Evolutionary conservation across 805 yeast genomes (phyloP).

Genomic region (Huiozyma sinensis): DNA sequence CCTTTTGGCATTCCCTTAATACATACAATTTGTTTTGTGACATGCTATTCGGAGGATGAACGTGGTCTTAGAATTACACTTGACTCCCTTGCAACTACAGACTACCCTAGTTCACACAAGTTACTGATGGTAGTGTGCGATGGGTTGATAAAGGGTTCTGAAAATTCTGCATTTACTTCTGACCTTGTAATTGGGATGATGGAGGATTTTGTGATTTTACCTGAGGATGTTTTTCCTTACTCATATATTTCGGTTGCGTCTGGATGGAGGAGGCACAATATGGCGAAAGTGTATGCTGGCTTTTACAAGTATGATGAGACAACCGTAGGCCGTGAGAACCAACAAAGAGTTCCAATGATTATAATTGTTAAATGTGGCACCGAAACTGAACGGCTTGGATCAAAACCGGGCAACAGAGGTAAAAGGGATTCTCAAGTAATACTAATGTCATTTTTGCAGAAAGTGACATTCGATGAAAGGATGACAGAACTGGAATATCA

Average conservation of each 20-base stretch:
- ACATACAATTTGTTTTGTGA: constrained; percentile 66
- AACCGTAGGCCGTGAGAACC: constrained; percentile 70
- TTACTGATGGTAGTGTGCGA: constrained; percentile 80
- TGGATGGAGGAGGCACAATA: constrained; percentile 90
- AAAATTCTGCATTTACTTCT: constrained; percentile 79
- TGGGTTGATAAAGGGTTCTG: constrained; percentile 90
- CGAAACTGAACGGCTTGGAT: constrained; percentile 56
- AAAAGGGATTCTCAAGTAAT: constrained; percentile 91
- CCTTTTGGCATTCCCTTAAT: constrained; percentile 77
- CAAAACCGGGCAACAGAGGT: constrained; percentile 90
- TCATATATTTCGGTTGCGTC: constrained; percentile 94
- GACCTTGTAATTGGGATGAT: constrained; percentile 83
- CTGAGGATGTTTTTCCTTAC: constrained; percentile 65
- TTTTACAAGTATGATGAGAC: constrained; percentile 75
- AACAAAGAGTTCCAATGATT: constrained; percentile 74
- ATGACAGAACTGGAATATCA: constrained; percentile 87
- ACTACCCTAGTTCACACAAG: constrained; percentile 91
- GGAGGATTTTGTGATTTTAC: constrained; percentile 62
- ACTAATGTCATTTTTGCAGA: constrained; percentile 82
- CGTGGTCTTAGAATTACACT: constrained; percentile 77
- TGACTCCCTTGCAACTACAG: constrained; percentile 91
- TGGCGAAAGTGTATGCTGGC: constrained; percentile 95
- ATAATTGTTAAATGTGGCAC: constrained; percentile 83
- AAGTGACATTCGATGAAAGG: constrained; percentile 82
- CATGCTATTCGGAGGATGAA: constrained; percentile 91